These are phyloP conservation scores for Paramecium biaurelia DNA, from an alignment of 73 alveolate species.

Conservation along the genomic window DNA sequence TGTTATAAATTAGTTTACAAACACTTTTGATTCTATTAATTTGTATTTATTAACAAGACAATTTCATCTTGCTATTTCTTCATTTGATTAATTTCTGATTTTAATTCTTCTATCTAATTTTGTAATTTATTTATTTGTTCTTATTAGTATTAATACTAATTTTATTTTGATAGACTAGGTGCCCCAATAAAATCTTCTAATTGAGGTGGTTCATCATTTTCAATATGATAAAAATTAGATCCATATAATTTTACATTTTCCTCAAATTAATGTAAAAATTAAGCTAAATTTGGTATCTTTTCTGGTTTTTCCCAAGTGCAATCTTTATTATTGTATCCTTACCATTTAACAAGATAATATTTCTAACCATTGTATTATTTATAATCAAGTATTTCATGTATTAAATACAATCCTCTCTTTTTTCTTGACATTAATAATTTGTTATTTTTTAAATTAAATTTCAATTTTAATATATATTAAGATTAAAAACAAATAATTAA, in stretches of 20 bases:
- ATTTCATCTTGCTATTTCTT: background rate
- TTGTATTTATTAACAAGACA: background rate
- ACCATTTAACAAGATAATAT: background rate
- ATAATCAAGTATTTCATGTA: background rate
- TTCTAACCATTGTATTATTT: background rate
- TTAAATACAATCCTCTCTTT: background rate
- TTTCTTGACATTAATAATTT: background rate
- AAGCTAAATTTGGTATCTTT: background rate
- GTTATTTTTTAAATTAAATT: background rate
- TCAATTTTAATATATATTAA: background rate
- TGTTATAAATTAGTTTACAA: background rate
- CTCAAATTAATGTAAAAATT: background rate
- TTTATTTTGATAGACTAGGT: background rate
- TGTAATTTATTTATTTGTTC: background rate
- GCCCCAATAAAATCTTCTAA: background rate
- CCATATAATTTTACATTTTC: background rate
- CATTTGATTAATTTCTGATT: background rate
- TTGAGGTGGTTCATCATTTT: background rate
- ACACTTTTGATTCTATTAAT: background rate
- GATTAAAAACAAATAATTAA: background rate
- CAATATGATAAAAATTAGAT: background rate
- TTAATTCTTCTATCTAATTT: background rate
- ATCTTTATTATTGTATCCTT: background rate
- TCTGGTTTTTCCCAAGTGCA: background rate
- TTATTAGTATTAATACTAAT: background rate